Percentiles rank a stretch among this genome's conserved stretches.
phyloP scores from a whole-genome alignment of 1,284 basidiomycete species.

The Blastosporella zonata region DNA sequence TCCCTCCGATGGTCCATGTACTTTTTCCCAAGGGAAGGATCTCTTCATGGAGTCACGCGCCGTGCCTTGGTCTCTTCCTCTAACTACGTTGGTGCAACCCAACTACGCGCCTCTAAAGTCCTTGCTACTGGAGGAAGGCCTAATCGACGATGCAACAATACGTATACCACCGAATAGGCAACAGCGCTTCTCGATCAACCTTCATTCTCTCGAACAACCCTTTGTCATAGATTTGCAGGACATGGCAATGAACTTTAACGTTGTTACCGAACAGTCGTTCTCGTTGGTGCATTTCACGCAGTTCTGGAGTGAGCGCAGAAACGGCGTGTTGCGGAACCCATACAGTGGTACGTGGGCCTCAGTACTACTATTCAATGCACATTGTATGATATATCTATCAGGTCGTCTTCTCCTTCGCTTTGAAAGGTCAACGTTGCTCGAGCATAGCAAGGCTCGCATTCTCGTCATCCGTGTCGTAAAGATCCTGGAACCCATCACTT shows the following conservation, averaged over 20 bases:
- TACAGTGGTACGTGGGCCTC: slow-evolving; percentile 5
- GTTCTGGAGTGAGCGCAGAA: neutral
- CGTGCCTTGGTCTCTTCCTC: neutral
- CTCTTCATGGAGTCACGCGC: neutral
- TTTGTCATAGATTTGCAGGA: slow-evolving; percentile 1
- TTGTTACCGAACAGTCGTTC: neutral
- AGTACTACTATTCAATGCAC: neutral
- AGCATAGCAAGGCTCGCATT: neutral
- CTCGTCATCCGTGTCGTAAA: slow-evolving; percentile 11
- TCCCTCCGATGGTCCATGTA: neutral
- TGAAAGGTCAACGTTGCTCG: slow-evolving; percentile 7
- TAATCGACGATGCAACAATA: neutral
- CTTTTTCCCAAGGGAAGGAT: slow-evolving; percentile 2
- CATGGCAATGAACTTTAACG: neutral
- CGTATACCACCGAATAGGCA: neutral
- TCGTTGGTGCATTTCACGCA: neutral
- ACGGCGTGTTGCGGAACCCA: neutral
- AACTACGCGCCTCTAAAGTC: neutral
- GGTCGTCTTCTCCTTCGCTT: slow-evolving; percentile 9
- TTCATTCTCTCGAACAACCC: slow-evolving; percentile 12
- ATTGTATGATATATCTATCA: neutral
- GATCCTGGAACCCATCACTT: slow-evolving; percentile 3
- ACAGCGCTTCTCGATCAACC: neutral
- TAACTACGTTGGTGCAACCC: neutral
- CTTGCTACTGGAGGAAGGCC: neutral